Conservation (phyloP, 768 basidiomycete species). For the Crucibulum laeve region DNA sequence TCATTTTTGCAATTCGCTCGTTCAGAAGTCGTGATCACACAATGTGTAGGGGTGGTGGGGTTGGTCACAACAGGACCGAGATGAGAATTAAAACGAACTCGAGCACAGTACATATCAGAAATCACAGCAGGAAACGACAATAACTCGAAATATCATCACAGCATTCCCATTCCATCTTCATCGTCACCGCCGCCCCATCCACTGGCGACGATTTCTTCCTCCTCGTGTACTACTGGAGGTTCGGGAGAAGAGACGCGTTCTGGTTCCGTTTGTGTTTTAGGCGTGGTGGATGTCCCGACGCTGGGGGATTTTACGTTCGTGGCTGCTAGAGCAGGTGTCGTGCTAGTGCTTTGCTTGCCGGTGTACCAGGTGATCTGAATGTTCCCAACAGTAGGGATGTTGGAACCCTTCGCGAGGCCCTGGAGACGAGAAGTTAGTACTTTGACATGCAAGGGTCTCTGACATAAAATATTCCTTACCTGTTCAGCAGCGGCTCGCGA, state of each 20-base stretch:
- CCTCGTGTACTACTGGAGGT: slow-evolving; percentile 24
- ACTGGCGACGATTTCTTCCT: slow-evolving; percentile 61
- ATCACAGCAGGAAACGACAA: background rate
- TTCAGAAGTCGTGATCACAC: too few species aligned
- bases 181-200: slow-evolving; percentile 75
- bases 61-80: too few species aligned
- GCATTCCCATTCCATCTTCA: slow-evolving; percentile 75
- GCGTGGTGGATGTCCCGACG: slow-evolving; percentile 12
- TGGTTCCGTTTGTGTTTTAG: slow-evolving; percentile 11
- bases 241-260: slow-evolving; percentile 9
- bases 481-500: slow-evolving; percentile 74
- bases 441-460: background rate
- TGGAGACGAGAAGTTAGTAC: slow-evolving; percentile 21
- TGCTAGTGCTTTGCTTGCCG: slow-evolving; percentile 19
- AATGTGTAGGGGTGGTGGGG: background rate
- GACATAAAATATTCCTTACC: slow-evolving; percentile 29
- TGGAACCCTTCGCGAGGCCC: slow-evolving; percentile 70
- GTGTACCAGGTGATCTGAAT: slow-evolving; percentile 69
- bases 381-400: slow-evolving; percentile 60
- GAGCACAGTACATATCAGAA: background rate
- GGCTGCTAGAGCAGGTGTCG: background rate
- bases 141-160: slow-evolving; percentile 19
- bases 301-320: too few species aligned
- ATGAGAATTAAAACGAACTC: background rate
- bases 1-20: too few species aligned